Base-by-base conservation (phyloP, 192 early-diverging fungal genomes). In the Podila epigama region DNA sequence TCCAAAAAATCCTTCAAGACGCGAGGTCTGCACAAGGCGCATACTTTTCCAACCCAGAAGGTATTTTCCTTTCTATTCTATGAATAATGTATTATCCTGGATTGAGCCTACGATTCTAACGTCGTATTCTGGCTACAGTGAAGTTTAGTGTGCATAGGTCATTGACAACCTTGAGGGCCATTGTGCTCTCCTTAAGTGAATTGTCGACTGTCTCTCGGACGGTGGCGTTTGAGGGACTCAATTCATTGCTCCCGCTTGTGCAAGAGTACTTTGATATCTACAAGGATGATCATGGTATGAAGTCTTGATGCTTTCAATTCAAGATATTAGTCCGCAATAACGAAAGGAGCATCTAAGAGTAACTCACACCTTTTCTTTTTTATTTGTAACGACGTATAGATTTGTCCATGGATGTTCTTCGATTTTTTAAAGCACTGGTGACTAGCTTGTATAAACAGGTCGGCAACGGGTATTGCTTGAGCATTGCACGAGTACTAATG, bases 241-340 rank as follows among this genome's bases (percentile, higher is more conserved):
- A 60, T 16, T 36, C 60, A 9, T 53, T 60, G 0, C 59, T 77
- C 20, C 73, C 65, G 18, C 52, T 68, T 12, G 61, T 63, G 10
- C 65, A 77, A 50, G 66, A 77, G 37, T 77, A 59, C 22, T 77
- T 77, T 53, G 65, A 77, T 11, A 51, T 68, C 27, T 77, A 64
- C 51, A 37, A 37, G 27, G 73, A 77, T 20, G 73, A 77, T 18
- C 73, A 68, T 57, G 73, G 73, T 77, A 68, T 15, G 71, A 8
- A 1, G 18, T 16, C 5, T 0, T 5, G 2, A 27, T 41, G 13
- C 1, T 37, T 5, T 28, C 4, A 35, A 22, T 54, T 54, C 52
- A 13, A 13, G 10, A 32, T 15, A 5, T 54, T 15, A 0, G 4
- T 16, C 28, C 11, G n/a, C n/a, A n/a, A n/a, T n/a, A n/a, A n/a